Base-by-base conservation (phyloP, 345 rosid genomes). In the Alliaria petiolata region DNA sequence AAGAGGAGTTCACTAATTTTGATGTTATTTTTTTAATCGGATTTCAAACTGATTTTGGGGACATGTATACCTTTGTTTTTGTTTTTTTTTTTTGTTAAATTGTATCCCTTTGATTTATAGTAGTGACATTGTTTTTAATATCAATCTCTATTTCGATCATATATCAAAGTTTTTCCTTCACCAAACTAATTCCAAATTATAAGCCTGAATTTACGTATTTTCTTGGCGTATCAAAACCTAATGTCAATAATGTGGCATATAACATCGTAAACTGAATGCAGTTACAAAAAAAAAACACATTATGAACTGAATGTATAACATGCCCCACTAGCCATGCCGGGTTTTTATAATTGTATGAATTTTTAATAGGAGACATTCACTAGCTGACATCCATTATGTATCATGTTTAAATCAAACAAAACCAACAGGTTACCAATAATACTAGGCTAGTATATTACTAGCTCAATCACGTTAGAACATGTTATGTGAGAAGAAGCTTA, bases 351-450 rank as follows among this genome's bases (percentile, higher is more conserved):
- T 43, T 33, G 17, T 22, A 6, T 33, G 14, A 53, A n/a, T 71
- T 43, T 43, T 62, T 53, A 40, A 61, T 50, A 39, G 44, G 40
- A 47, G 22, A 33, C 45, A 52, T 62, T 71, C 69, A 13, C 62
- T 62, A 71, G 62, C 53, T 52, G 46, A 70, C 63, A 62, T 53
- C 55, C 62, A 42, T 42, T 62, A 71, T 52, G 45, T 2, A 61
- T 51, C 44, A 43, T 62, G 13, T 61, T 13, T 13, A 70, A 28
- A 31, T n/a, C 35, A 62, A 71, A 52, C 26, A 31, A 19, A 50
- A 39, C 28, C 19, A 46, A 69, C 52, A 14, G 13, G 16, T 47
- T 70, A 36, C 13, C 49, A 26, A 49, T 60, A 26, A 36, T 3
- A 55, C 40, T 55, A 31, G 60, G 22, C 59, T 53, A 53, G 38